Evolutionary conservation across 148 eudicot species (phyloP).

Genomic region (Hydrangea macrophylla): DNA sequence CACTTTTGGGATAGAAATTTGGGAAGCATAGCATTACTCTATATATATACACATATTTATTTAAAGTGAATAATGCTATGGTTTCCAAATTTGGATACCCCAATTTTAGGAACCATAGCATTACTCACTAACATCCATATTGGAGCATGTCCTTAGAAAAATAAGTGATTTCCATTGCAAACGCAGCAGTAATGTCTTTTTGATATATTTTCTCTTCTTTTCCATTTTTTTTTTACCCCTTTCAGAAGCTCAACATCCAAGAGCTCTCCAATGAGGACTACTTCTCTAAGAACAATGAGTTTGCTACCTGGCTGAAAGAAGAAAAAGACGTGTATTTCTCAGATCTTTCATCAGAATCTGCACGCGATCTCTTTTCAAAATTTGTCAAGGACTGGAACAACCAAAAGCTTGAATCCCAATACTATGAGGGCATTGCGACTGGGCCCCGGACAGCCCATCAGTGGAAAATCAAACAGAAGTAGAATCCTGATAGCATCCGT

Average conservation of each 20-base stretch:
- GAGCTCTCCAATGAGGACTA: constrained; percentile 75
- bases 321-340: constrained; percentile 72
- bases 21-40: too few species aligned
- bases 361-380: constrained; percentile 59
- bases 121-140: too few species aligned
- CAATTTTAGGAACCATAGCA: too few species aligned
- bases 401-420: constrained; percentile 51
- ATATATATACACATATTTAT: too few species aligned
- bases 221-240: not conserved
- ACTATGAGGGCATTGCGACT: constrained; percentile 72
- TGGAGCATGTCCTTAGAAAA: too few species aligned
- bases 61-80: too few species aligned
- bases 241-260: constrained; percentile 41
- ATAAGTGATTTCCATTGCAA: too few species aligned
- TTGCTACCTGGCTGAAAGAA: constrained; percentile 89
- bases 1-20: too few species aligned
- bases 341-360: constrained; percentile 74
- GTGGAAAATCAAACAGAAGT: constrained; percentile 68
- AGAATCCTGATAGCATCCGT: not conserved
- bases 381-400: constrained; percentile 76
- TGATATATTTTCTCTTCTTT: not conserved
- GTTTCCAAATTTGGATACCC: too few species aligned
- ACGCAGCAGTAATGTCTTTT: constrained; percentile 3
- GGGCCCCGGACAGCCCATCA: constrained; percentile 79
- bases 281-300: constrained; percentile 90